Evolutionary conservation across 805 yeast genomes (phyloP), one percentile per base, ranked within the genome.

Genomic region (Candida peoriensis): DNA sequence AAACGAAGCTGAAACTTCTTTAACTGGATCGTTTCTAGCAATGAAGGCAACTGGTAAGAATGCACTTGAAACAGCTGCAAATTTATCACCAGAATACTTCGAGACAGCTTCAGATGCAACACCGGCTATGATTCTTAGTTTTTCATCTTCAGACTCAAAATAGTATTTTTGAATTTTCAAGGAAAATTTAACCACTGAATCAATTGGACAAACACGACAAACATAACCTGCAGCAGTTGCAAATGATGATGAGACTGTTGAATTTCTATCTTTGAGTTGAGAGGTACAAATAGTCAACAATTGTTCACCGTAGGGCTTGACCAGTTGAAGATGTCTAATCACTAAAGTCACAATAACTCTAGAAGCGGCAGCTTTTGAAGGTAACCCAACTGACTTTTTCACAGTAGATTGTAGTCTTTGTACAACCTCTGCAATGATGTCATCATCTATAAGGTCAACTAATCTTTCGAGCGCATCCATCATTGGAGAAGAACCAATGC

Each of bases 321-420:
- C 50, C 11, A 61, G 41, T 7, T 56, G 51, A 0, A 76, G 64
- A 46, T 81, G 78, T 41, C 80, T 72, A 9, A 76, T 62, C 0
- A 83, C 72, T 30, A 87, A 55, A 14, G 75, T 69, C 7, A 81
- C 85, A 9, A 89, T 55, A 0, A 88, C 79, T 42, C 78, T 72
- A 5, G 95, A 75, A 0, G 90, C 88, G 17, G 89, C 86, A 0
- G 84, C 87, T 50, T 90, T 87, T 0, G 97, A 86, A 0, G 97
- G 97, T 11, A 93, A 64, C 0, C 97, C 97, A 15, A 89, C 84
- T 0, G 94, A 74, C 37, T 66, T 71, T 41, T 77, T 76, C 8
- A 85, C 73, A 2, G 86, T 72, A 15, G 59, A 51, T 16, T 72
- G 70, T 20, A 87, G 60, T 24, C 61, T 64, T 2, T 61, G 64